Base-by-base conservation (phyloP, 345 rosid species). In the Gossypium stocksii region DNA sequence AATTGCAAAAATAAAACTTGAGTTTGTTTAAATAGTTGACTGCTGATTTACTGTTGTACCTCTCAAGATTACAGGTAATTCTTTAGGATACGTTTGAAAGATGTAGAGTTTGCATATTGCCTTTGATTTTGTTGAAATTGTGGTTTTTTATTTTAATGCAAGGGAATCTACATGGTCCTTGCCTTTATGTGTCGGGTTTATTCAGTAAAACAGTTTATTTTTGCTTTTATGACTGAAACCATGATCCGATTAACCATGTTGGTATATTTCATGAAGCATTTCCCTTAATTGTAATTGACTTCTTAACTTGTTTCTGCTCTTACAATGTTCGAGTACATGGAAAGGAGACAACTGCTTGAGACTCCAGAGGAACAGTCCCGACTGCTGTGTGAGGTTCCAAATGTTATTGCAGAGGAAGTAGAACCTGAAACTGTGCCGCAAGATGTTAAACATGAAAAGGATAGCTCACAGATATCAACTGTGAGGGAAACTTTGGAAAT, bases 281-380 rank as follows among this genome's bases (percentile, higher is more conserved):
- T 60, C 44, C 46, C 38, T 75, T 51, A n/a, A 34, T 72, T 62
- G 45, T 66, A 8, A 34, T 72, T 75, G 74, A 66, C 78, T 85
- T 76, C 94, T 93, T 93, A 85, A 94, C 87, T 78, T 65, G 61
- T 68, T 73, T 52, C 74, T 80, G 79, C 81, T 80, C 66, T 79
- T 74, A 94, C 94, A 67, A 76, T 91, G 74, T 77, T 72, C 10
- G 97, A 90, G 79, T 89, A 92, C 87, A 70, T 94, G 81, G 97
- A 92, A 41, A 90, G 86, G 73, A 88, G 82, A 76, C 80, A 88
- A 80, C 80, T 88, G 80, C 97, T 94, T 70, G 82, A 85, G 82
- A 87, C 82, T 71, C 84, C 88, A 53, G 83, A 81, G 65, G 98
- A 91, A 70, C 90, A 90, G 74, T 41, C 87, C n/a, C 86, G 93